Evolutionary conservation across 2,329 filamentous ascomycete species (phyloP), one percentile per base, ranked within the genome.

Genomic region (Penicillium brasilianum): DNA sequence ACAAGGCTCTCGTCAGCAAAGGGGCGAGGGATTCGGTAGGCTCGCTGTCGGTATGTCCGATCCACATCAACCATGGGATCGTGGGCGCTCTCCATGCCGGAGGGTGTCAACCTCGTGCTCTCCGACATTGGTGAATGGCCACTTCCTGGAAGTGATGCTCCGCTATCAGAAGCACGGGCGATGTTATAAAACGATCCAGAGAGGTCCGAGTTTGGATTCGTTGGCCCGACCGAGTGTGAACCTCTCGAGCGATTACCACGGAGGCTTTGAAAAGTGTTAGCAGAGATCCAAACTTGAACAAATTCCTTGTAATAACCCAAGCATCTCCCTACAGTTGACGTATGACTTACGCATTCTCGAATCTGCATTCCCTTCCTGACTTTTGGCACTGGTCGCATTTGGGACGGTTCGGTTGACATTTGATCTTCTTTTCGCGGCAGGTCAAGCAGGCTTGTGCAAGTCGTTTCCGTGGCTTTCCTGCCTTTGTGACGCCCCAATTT

Each of bases 341-440:
- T 25, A 50, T 13, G 41, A 88, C 89, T 87, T 81, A 94, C 90
- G 91, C 91, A 78, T 90, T 91, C 78, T 92, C 91, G 72, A 92
- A 93, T 77, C 89, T 89, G 85, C 93, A 97, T 18, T 90, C 83
- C 51, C 92, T 86, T 58, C 93, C 92, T 72, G 94, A 94, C 79
- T 96, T 97, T 74, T 95, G 90, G 75, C 93, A 97, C 78, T 97
- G 93, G 57, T 93, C 86, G 70, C 93, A 97, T 68, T 92, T 92
- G 41, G 91, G 91, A 66, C 87, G 90, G 69, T 93, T 92, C 1
- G 93, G 93, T 66, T 97, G 92, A 72, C 93, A 97, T 77, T 96
- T 97, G 80, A 97, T 96, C 83, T 97, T 97, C 87, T 97, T 97
- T 79, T 97, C 93, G 54, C 93, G 87, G 75, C 93, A 97, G 13